Base-by-base conservation (phyloP, 2,329 filamentous ascomycete species). In the Fusarium citri region DNA sequence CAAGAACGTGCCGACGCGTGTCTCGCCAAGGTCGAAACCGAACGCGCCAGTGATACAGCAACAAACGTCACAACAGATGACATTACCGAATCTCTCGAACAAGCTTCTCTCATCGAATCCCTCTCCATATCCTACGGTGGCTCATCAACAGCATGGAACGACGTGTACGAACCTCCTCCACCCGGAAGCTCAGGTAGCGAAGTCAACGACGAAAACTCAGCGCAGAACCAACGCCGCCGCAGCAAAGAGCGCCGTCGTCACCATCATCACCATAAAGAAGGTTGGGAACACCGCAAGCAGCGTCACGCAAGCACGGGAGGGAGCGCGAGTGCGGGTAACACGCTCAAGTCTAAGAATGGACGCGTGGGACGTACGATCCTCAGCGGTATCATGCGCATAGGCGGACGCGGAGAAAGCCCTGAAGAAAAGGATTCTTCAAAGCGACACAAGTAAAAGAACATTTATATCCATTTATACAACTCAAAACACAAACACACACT, bases 101-200 rank as follows among this genome's bases (percentile, higher is more conserved):
- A 82, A 55, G 77, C 76, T 8, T 78, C 76, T 1, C 67, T 80
- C n/a, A 76, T 79, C n/a, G 80, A 81, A 43, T 76, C 77, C 0
- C 72, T 78, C 6, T 78, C 74, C 34, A 66, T 77, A 8, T 78
- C 78, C 1, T 77, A 78, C 28, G 73, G 64, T 12, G 68, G 74
- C 31, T 74, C 77, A 1, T 69, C 76, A 11, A 66, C 71, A 22
- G 63, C 64, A 25, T 77, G 76, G 71, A 71, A 73, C 50, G 78
- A 78, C n/a, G 41, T 59, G 7, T 73, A 72, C 34, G 76, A 79
- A 25, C 71, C 76, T 0, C 79, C 76, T 0, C 78, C 84, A 6
- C 84, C 85, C 0, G 84, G 84, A 2, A 87, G 85, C 16, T 86
- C 86, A 2, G 85, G 84, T 16, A 87, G 85, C 68, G 86, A 87